Conservation (phyloP, 2,329 filamentous ascomycete genomes). For the Calonectria naviculata region DNA sequence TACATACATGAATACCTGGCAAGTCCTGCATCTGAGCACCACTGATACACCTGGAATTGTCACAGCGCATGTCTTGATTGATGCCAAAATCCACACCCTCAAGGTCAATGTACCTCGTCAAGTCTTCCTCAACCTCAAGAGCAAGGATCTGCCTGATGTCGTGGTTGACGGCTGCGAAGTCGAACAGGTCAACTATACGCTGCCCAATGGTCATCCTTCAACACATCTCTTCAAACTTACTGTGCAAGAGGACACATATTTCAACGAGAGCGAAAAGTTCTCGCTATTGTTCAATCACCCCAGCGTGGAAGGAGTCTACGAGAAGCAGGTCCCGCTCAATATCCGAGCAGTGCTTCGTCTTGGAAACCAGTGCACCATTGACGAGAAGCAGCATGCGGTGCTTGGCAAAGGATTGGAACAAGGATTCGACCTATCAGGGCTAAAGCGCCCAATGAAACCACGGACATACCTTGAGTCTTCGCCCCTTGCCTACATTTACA, state of each 20-base stretch:
- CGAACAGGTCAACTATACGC: constrained; percentile 91
- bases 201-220: constrained; percentile 95
- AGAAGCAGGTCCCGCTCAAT: constrained; percentile 89
- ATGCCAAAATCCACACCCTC: constrained; percentile 88
- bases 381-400: constrained; percentile 89
- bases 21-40: constrained; percentile 86
- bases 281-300: constrained; percentile 88
- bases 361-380: constrained; percentile 92
- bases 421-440: constrained; percentile 86
- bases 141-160: constrained; percentile 87
- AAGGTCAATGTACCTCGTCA: constrained; percentile 91
- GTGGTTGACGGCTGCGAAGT: constrained; percentile 87
- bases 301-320: constrained; percentile 97
- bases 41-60: constrained; percentile 90
- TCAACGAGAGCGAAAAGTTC: constrained; percentile 86
- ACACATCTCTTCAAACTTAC: constrained; percentile 95
- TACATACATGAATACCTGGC: constrained; percentile 94
- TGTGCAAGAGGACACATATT: constrained; percentile 88
- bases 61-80: constrained; percentile 89
- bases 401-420: constrained; percentile 92
- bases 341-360: constrained; percentile 89
- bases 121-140: constrained; percentile 92
- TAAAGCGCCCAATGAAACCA: constrained; percentile 75
- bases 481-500: constrained; percentile 84
- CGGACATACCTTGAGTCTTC: constrained; percentile 79